Conservation (phyloP, 208 protist genomes). For the Jaenimonas drosophilae region DNA sequence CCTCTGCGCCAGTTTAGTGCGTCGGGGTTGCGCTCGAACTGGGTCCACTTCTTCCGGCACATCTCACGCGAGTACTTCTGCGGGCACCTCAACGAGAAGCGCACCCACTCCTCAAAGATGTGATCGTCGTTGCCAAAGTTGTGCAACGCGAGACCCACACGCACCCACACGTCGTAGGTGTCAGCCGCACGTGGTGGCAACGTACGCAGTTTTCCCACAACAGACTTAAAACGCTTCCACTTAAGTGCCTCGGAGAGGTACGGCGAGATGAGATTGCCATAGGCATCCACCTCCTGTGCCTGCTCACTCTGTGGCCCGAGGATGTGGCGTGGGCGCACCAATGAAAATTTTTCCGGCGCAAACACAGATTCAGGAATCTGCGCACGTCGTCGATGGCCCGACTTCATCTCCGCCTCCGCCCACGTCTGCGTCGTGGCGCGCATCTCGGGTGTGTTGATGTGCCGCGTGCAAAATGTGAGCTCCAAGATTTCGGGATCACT, state of each 20-base stretch:
- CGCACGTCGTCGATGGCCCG: too few relatives aligned
- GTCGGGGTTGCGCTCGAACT: constrained; percentile 81
- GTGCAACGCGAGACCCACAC: constrained; percentile 73
- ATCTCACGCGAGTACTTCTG: constrained; percentile 69
- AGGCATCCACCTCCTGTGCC: constrained; percentile 60
- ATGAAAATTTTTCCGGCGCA: constrained; percentile 41
- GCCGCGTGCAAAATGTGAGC: constrained; percentile 50
- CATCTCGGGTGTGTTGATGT: constrained; percentile 10
- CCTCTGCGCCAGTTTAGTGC: constrained; percentile 74
- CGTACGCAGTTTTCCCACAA: constrained; percentile 39
- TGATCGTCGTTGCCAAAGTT: constrained; percentile 84
- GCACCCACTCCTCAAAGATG: constrained; percentile 82
- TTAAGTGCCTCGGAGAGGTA: constrained; percentile 65
- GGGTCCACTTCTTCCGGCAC: constrained; percentile 71
- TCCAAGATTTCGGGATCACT: constrained; percentile 62
- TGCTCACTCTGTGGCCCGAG: constrained; percentile 33
- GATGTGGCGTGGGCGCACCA: constrained; percentile 35
- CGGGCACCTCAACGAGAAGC: constrained; percentile 65
- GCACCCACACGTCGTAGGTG: constrained; percentile 72
- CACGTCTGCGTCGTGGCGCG: constrained; percentile 11
- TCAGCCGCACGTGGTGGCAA: constrained; percentile 48
- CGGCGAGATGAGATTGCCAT: constrained; percentile 64
- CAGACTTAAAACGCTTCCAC: constrained; percentile 55
- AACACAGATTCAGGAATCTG: too few relatives aligned
- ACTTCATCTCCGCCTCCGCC: too few relatives aligned